Evolutionary conservation across 2,329 filamentous ascomycete genomes (phyloP).

Genomic region (Coniochaeta sp.): DNA sequence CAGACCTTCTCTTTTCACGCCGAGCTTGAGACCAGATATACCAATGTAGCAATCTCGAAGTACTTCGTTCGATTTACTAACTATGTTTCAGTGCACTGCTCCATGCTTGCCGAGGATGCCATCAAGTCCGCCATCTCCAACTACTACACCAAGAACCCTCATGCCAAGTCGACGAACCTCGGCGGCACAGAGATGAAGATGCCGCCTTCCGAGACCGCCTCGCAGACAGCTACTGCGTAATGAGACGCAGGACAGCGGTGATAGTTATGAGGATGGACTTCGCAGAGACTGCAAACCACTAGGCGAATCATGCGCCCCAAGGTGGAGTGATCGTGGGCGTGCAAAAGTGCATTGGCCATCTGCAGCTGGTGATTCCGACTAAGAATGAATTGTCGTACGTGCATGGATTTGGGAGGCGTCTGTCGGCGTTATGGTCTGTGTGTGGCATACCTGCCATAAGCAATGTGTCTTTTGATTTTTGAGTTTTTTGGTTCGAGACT

Average conservation of each 20-base stretch:
- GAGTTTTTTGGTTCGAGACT: background rate
- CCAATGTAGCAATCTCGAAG: constrained; percentile 67
- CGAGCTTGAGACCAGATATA: background rate
- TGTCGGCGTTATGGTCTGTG: background rate
- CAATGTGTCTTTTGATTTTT: too few species aligned
- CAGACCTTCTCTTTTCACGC: constrained; percentile 42
- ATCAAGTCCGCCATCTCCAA: constrained; percentile 89
- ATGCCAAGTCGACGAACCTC: constrained; percentile 65
- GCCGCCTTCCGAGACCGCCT: background rate
- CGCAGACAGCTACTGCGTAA: background rate
- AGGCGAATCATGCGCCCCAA: background rate
- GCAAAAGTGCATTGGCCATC: background rate
- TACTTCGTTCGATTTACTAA: constrained; percentile 36
- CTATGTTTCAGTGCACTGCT: constrained; percentile 78
- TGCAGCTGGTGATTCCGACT: background rate
- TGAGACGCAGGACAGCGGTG: background rate
- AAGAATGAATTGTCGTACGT: background rate
- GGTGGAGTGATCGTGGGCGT: background rate
- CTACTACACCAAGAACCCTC: constrained; percentile 87
- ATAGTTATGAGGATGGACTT: background rate
- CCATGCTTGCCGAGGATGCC: constrained; percentile 85
- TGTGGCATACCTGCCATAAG: background rate
- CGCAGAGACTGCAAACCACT: background rate
- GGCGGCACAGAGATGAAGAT: constrained; percentile 65
- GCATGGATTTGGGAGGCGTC: background rate